phyloP scores from a whole-genome alignment of 345 rosid species.

The Aquilaria yunnanensis region DNA sequence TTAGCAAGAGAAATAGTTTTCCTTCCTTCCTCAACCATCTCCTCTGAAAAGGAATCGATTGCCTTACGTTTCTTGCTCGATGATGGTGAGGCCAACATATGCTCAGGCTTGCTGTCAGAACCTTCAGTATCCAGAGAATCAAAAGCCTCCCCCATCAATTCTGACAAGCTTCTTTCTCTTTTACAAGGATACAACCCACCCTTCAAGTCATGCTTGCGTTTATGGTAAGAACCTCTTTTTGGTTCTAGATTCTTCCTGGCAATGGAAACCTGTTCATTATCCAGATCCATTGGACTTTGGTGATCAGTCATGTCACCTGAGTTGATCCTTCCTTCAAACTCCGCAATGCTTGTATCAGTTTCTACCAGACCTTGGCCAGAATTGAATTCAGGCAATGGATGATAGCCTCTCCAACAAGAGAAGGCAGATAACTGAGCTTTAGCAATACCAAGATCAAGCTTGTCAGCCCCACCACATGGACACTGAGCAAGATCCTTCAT shows the following conservation, averaged over 20 bases:
- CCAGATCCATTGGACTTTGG: slow-evolving; percentile 8
- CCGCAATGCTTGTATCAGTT: slow-evolving; percentile 18
- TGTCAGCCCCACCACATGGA: slow-evolving; percentile 40
- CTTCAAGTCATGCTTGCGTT: slow-evolving; percentile 68
- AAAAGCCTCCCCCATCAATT: slow-evolving; percentile 41
- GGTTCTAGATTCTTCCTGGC: slow-evolving; percentile 17
- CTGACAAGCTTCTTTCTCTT: slow-evolving; percentile 47
- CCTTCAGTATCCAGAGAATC: slow-evolving; percentile 45
- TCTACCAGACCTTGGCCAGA: slow-evolving; percentile 30
- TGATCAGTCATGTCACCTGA: slow-evolving; percentile 10
- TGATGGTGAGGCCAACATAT: slow-evolving; percentile 28
- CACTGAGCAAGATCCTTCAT: slow-evolving; percentile 47
- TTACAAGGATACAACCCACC: slow-evolving; percentile 35
- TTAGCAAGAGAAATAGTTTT: slow-evolving; percentile 63
- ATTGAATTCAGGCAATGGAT: slow-evolving; percentile 42
- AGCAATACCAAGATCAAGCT: slow-evolving; percentile 46
- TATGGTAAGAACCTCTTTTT: slow-evolving; percentile 32
- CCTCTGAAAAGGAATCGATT: slow-evolving; percentile 42
- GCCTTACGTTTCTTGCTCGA: slow-evolving; percentile 52
- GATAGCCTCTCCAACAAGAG: slow-evolving; percentile 43
- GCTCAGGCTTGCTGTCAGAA: slow-evolving; percentile 31
- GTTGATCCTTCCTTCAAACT: slow-evolving; percentile 18
- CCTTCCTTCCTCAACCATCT: slow-evolving; percentile 38
- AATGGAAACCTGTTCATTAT: slow-evolving; percentile 20
- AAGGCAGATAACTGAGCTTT: slow-evolving; percentile 54